phyloP scores from a whole-genome alignment of 441 rosid species.

The Jatropha multifida region DNA sequence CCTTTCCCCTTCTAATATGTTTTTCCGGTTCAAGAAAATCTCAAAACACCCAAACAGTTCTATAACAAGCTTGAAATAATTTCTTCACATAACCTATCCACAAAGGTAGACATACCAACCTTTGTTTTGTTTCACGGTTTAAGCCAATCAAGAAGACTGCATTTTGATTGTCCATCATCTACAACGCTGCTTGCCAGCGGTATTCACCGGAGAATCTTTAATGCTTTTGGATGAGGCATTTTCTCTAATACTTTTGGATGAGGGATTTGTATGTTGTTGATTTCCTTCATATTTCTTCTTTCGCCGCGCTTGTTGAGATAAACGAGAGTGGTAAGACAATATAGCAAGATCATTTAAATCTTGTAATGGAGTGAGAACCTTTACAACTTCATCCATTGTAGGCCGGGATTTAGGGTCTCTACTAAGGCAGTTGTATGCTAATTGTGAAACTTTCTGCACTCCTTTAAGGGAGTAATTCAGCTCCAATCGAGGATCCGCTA shows the following conservation, averaged over 20 bases:
- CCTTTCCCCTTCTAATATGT: slow-evolving; percentile 19
- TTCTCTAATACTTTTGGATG: slow-evolving; percentile 32
- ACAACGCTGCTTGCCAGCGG: slow-evolving; percentile 47
- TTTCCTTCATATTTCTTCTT: slow-evolving; percentile 54
- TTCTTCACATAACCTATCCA: slow-evolving; percentile 18
- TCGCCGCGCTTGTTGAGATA: slow-evolving; percentile 62
- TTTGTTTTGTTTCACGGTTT: slow-evolving; percentile 22
- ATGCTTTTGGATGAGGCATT: slow-evolving; percentile 41
- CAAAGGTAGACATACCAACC: slow-evolving; percentile 23
- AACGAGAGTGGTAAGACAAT: slow-evolving; percentile 49
- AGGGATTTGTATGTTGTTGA: slow-evolving; percentile 33
- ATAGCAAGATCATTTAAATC: slow-evolving; percentile 66
- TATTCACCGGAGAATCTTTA: slow-evolving; percentile 52
- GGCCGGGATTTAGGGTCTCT: slow-evolving; percentile 70
- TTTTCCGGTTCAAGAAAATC: slow-evolving; percentile 26
- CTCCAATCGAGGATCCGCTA: slow-evolving; percentile 40
- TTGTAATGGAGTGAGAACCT: slow-evolving; percentile 58
- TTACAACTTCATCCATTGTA: slow-evolving; percentile 66
- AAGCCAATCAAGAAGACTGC: slow-evolving; percentile 28
- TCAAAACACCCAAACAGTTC: slow-evolving; percentile 33
- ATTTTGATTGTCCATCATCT: slow-evolving; percentile 30
- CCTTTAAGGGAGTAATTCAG: slow-evolving; percentile 72
- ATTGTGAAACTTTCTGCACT: slow-evolving; percentile 63
- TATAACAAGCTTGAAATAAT: neutral
- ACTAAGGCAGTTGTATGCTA: slow-evolving; percentile 60